These are phyloP conservation scores for Isatis lusitanica DNA, from an alignment of 441 rosid genomes.

Conservation along the genomic window DNA sequence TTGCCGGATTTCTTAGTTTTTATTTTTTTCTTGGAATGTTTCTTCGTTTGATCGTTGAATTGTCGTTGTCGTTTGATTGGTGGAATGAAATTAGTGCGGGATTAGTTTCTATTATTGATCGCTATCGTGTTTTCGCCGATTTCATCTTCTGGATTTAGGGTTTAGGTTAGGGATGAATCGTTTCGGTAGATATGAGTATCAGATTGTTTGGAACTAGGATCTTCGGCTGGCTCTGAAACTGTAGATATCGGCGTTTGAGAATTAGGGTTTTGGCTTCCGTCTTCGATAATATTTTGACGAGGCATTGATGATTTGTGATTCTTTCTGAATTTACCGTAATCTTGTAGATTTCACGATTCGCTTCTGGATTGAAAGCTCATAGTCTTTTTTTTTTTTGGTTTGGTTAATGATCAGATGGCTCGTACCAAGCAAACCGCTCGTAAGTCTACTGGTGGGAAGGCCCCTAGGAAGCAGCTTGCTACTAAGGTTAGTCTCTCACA, in stretches of 20 bases:
- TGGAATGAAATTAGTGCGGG: neutral
- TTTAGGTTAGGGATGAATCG: neutral
- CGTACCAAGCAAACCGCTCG: constrained; percentile 79
- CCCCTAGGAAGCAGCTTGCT: constrained; percentile 76
- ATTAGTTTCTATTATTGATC: constrained; percentile 5
- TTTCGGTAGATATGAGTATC: neutral
- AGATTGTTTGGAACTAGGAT: neutral
- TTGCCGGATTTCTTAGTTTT: neutral
- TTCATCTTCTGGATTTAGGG: neutral
- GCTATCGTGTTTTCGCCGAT: neutral
- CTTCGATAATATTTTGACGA: neutral
- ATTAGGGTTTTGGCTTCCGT: neutral
- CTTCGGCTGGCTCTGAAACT: neutral
- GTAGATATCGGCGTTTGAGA: neutral
- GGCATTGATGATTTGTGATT: neutral
- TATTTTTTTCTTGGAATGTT: too few species aligned
- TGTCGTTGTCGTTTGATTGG: neutral
- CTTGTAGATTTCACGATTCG: neutral
- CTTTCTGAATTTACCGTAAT: neutral
- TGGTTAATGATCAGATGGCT: constrained; percentile 45
- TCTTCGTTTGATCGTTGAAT: neutral
- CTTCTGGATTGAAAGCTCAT: neutral
- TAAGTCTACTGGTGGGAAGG: constrained; percentile 72
- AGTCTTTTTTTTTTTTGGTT: neutral
- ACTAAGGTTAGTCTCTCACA: constrained; percentile 40